Percentiles rank a stretch among this genome's conserved stretches.
Evolutionary conservation across 2,329 filamentous ascomycete species (phyloP).

Genomic region (Aspergillus fischeri): DNA sequence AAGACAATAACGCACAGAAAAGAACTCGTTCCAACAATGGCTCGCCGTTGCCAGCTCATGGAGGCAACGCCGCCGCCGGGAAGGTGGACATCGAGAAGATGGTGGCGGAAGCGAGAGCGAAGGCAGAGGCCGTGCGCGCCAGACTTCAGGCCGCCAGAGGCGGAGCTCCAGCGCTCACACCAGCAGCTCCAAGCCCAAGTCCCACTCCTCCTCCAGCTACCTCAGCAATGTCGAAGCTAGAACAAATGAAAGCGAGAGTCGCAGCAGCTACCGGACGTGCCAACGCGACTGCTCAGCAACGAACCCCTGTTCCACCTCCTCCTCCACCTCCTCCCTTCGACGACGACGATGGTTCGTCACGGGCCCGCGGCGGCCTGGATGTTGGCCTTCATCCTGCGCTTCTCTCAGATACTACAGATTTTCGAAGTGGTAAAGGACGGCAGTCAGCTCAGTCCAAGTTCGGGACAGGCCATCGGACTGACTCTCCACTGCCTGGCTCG

Average conservation of each 20-base stretch:
- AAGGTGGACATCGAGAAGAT: conserved; percentile 46
- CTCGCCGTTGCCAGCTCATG: conserved; percentile 41
- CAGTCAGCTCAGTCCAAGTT: conserved; percentile 50
- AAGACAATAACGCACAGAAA: conserved; percentile 43
- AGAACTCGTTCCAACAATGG: conserved; percentile 48
- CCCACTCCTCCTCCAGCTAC: conserved; percentile 30
- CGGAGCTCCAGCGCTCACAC: conserved; percentile 19
- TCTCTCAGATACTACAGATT: conserved; percentile 47
- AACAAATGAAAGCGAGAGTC: conserved; percentile 74
- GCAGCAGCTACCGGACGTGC: conserved; percentile 64
- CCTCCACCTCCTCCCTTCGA: conserved; percentile 43
- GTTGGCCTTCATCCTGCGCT: conserved; percentile 76
- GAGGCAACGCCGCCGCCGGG: conserved; percentile 23
- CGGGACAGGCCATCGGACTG: conserved; percentile 48
- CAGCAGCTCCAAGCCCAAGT: conserved; percentile 33
- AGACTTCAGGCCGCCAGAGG: conserved; percentile 39
- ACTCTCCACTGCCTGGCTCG: conserved; percentile 39
- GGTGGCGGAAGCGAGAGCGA: conserved; percentile 46
- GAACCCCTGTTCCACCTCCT: conserved; percentile 36
- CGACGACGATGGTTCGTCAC: conserved; percentile 48
- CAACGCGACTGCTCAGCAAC: conserved; percentile 39
- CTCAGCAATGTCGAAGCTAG: conserved; percentile 61
- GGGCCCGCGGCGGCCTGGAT: conserved; percentile 64
- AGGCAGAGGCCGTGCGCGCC: conserved; percentile 47
- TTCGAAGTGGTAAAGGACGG: conserved; percentile 37